These are phyloP conservation scores for Cyberlindnera suaveolens DNA, from an alignment of 805 yeast species.

Conservation along the genomic window DNA sequence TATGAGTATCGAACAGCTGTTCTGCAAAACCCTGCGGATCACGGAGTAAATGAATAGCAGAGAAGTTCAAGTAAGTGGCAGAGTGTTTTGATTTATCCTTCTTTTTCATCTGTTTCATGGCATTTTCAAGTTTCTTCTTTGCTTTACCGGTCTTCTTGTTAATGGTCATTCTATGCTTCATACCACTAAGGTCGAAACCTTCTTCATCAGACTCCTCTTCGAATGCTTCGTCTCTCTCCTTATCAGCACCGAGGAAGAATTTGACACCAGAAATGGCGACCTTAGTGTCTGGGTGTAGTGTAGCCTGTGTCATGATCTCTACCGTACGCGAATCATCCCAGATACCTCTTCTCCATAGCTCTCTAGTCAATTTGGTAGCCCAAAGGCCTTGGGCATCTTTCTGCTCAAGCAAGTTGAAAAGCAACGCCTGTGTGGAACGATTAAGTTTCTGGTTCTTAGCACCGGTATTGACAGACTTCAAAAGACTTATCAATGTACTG, in stretches of 20 bases:
- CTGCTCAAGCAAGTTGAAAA: conserved; percentile 79
- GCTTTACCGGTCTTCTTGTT: conserved; percentile 80
- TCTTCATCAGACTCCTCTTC: conserved; percentile 68
- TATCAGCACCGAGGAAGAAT: conserved; percentile 93
- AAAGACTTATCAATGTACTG: conserved; percentile 64
- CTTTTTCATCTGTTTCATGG: conserved; percentile 63
- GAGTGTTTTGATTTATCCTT: conserved; percentile 51
- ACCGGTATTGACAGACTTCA: conserved; percentile 83
- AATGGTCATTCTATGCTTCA: conserved; percentile 76
- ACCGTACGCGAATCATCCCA: conserved; percentile 98
- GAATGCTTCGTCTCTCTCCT: conserved; percentile 80
- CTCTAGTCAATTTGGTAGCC: conserved; percentile 94
- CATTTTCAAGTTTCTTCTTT: conserved; percentile 72
- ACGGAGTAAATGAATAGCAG: conserved; percentile 88
- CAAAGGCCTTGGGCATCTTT: conserved; percentile 83
- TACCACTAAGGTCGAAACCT: conserved; percentile 62
- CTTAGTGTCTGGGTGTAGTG: conserved; percentile 78
- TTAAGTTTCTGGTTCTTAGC: conserved; percentile 85
- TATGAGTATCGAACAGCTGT: conserved; percentile 61
- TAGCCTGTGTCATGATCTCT: conserved; percentile 96
- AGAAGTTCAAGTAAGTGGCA: conserved; percentile 76
- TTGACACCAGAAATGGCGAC: conserved; percentile 85
- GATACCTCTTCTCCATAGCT: conserved; percentile 94
- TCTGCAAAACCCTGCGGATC: conserved; percentile 99
- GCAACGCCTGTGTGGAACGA: conserved; percentile 83